Evolutionary conservation across 768 basidiomycete species (phyloP).

Genomic region (Kwoniella dejecticola): DNA sequence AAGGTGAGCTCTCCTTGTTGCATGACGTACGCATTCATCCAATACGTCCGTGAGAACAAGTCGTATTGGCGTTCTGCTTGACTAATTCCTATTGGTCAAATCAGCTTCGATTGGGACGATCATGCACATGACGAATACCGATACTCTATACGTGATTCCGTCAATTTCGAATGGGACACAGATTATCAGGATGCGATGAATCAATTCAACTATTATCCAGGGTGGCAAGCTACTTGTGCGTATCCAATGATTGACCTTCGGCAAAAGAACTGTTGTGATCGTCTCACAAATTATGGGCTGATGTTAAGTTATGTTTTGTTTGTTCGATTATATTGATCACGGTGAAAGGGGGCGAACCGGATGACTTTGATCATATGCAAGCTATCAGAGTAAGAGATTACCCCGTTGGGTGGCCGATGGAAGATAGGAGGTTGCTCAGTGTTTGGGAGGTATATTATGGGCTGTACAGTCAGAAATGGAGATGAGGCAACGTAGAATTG

Average conservation of each 20-base stretch:
- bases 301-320: background rate
- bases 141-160: background rate
- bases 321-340: no score
- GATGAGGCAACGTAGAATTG: no score
- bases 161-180: background rate
- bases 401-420: background rate
- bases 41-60: no score
- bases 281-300: no score
- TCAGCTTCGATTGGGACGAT: no score
- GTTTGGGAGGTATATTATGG: background rate
- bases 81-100: no score
- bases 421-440: background rate
- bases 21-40: no score
- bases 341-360: background rate
- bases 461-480: no score
- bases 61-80: no score
- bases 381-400: background rate
- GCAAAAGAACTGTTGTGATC: background rate
- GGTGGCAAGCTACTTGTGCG: background rate
- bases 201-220: background rate
- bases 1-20: no score
- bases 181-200: background rate
- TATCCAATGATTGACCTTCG: background rate
- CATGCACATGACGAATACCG: background rate
- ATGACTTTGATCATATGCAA: conserved; percentile 5